These are phyloP conservation scores for Sporothrix dimorphospora DNA, from an alignment of 2,329 filamentous ascomycete species.

Conservation along the genomic window DNA sequence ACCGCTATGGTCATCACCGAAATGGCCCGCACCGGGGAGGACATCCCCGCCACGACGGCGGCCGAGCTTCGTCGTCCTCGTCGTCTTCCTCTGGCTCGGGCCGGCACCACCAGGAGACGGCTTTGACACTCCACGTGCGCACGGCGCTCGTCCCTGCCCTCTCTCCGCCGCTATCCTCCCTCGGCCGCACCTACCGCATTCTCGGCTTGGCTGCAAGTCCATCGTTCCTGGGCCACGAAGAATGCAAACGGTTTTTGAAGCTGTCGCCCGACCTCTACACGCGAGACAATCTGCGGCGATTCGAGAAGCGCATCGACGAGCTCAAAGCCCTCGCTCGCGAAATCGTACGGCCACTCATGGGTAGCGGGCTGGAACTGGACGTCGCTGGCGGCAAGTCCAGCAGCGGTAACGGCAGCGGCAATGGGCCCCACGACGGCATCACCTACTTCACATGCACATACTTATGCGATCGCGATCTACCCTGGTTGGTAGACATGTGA, in stretches of 20 bases:
- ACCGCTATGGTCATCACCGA: constrained; percentile 36
- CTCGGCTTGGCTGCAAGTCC: constrained; percentile 66
- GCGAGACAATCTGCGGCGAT: constrained; percentile 80
- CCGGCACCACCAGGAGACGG: constrained; percentile 12
- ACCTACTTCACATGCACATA: constrained; percentile 56
- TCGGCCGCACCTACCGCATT: constrained; percentile 76
- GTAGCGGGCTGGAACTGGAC: constrained; percentile 82
- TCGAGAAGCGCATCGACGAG: constrained; percentile 87
- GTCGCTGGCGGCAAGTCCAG: constrained; percentile 51
- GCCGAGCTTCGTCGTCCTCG: constrained; percentile 37
- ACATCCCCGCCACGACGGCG: constrained; percentile 36
- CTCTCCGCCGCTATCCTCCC: constrained; percentile 56
- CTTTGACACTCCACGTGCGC: constrained; percentile 32
- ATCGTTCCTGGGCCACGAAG: constrained; percentile 78
- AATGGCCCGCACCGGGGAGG: constrained; percentile 33
- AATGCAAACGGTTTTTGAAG: constrained; percentile 89
- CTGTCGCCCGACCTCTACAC: constrained; percentile 80
- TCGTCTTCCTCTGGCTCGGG: constrained; percentile 28
- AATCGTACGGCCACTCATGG: constrained; percentile 81
- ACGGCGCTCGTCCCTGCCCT: constrained; percentile 41
- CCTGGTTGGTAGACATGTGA: constrained; percentile 49
- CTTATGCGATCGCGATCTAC: constrained; percentile 54
- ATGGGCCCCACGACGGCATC: constrained; percentile 46
- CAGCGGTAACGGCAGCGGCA: constrained; percentile 44
- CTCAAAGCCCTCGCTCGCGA: constrained; percentile 83